Conservation (phyloP, 192 early-diverging fungal genomes). For the Geranomyces variabilis region DNA sequence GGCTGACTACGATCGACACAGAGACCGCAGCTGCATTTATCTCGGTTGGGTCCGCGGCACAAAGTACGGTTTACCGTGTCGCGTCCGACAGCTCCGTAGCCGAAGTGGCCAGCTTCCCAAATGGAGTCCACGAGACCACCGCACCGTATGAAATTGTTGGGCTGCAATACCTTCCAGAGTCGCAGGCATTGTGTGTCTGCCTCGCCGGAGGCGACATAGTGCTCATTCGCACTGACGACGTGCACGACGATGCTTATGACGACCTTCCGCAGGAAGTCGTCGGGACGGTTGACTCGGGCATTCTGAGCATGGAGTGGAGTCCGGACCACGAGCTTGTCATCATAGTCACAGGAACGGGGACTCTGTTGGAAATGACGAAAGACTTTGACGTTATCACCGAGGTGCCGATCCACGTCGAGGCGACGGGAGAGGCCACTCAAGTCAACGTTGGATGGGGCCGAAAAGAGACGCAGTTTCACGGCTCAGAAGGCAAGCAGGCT, state of each 20-base stretch:
- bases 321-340: slow-evolving; percentile 87
- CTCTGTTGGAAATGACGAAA: slow-evolving; percentile 85
- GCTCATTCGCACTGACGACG: slow-evolving; percentile 25
- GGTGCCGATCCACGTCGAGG: slow-evolving; percentile 69
- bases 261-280: slow-evolving; percentile 48
- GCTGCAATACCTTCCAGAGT: slow-evolving; percentile 55
- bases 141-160: slow-evolving; percentile 18
- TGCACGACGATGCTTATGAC: background rate
- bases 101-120: slow-evolving; percentile 20
- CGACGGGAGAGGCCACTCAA: slow-evolving; percentile 69
- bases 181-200: slow-evolving; percentile 51
- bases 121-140: background rate
- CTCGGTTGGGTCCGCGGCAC: slow-evolving; percentile 43
- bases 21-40: slow-evolving; percentile 57
- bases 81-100: background rate
- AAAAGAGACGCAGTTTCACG: slow-evolving; percentile 97
- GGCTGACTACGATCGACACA: slow-evolving; percentile 43
- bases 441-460: slow-evolving; percentile 95
- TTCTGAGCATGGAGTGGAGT: slow-evolving; percentile 77
- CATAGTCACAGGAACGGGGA: slow-evolving; percentile 75
- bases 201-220: slow-evolving; percentile 54
- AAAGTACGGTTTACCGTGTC: slow-evolving; percentile 34
- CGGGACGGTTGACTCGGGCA: slow-evolving; percentile 75
- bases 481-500: slow-evolving; percentile 79
- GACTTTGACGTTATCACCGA: slow-evolving; percentile 91